Conservation (phyloP, 768 basidiomycete species). For the Suillus subalutaceus region DNA sequence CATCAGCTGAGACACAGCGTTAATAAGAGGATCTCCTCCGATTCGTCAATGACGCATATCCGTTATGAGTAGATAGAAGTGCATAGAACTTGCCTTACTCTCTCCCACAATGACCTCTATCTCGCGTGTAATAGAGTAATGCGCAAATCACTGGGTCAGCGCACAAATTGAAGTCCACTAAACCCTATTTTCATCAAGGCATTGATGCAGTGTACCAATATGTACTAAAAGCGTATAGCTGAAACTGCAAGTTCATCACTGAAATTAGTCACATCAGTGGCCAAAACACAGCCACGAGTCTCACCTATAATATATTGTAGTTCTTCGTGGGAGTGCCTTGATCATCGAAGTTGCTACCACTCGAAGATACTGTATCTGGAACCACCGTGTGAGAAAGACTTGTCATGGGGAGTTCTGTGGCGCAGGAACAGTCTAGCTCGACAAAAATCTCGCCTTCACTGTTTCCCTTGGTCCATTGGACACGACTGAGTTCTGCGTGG, state of each 20-base stretch:
- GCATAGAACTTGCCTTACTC: not conserved
- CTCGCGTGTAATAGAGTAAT: not conserved
- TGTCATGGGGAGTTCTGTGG: not conserved
- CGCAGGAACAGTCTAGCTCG: not conserved
- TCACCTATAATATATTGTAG: not conserved
- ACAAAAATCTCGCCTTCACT: constrained; percentile 36
- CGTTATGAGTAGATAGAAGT: not conserved
- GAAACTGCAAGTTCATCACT: not conserved
- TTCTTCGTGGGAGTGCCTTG: not conserved
- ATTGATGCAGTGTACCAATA: not conserved
- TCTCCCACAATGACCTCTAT: not conserved
- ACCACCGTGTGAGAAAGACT: not conserved
- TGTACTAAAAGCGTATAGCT: not conserved
- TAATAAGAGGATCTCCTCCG: not conserved
- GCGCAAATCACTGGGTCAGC: not conserved
- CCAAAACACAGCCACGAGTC: not conserved
- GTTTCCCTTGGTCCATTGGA: constrained; percentile 36
- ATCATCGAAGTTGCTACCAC: not conserved
- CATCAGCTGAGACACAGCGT: constrained; percentile 6
- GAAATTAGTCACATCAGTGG: not conserved
- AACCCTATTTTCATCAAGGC: not conserved
- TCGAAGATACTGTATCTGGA: not conserved
- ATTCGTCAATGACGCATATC: not conserved
- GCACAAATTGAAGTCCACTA: not conserved
- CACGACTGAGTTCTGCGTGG: constrained; percentile 45